A percentile compares a stretch with the other conserved stretches of the same genome.
Evolutionary conservation across 2,329 filamentous ascomycete species (phyloP).

Genomic region (Aureobasidium lini): DNA sequence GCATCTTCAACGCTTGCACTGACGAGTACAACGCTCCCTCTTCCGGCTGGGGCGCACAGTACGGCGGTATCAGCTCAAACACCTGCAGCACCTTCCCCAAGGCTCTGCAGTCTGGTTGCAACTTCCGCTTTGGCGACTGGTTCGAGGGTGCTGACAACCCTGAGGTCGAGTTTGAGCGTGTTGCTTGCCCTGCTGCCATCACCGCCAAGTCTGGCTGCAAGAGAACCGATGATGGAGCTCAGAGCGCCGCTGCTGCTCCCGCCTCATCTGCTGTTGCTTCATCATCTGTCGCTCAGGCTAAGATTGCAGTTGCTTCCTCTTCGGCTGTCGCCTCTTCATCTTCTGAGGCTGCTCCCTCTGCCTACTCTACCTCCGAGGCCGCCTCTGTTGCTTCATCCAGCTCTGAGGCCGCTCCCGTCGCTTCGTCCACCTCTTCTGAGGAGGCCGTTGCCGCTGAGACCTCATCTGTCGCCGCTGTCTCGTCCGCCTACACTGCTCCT

Average conservation of each 20-base stretch:
- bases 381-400: background rate
- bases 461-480: background rate
- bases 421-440: background rate
- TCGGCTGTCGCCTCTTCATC: background rate
- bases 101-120: constrained; percentile 50
- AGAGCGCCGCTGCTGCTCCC: background rate
- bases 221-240: constrained; percentile 18
- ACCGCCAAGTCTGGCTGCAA: constrained; percentile 39
- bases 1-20: constrained; percentile 42
- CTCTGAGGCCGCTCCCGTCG: constrained; percentile 5
- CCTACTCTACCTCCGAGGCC: constrained; percentile 10
- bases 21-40: constrained; percentile 37
- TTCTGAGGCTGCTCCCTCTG: constrained; percentile 8
- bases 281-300: background rate
- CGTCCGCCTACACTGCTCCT: background rate
- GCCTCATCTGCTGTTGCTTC: constrained; percentile 10
- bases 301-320: constrained; percentile 8
- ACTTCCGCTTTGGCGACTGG: constrained; percentile 53
- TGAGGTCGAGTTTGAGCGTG: constrained; percentile 33
- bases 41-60: constrained; percentile 50
- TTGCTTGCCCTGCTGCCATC: constrained; percentile 47
- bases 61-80: constrained; percentile 49
- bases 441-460: background rate
- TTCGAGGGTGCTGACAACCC: constrained; percentile 54
- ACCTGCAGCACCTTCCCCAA: constrained; percentile 47